Base-by-base conservation (phyloP, 495 filamentous ascomycete genomes). In the Penicillium maclennaniae region DNA sequence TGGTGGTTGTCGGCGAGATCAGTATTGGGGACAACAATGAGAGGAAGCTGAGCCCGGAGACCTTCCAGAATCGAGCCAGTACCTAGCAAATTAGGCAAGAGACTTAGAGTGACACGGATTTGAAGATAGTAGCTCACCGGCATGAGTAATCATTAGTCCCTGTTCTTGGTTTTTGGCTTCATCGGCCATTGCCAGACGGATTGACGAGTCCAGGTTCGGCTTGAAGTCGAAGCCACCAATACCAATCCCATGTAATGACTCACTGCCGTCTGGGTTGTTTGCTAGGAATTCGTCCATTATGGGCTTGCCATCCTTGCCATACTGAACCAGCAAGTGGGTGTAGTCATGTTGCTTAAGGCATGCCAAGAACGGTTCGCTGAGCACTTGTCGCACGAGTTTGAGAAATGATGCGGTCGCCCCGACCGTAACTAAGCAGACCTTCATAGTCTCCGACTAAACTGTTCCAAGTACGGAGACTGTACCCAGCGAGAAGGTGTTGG, bases 1-100 rank as follows among this genome's bases (percentile, higher is more conserved):
- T 98, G 93, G 62, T 98, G 93, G 59, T 97, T 95, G 59, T 91
- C 89, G 61, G 96, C 83, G 5, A 98, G 79, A 2, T 75, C 72
- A 7, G 81, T 71, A 67, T 98, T 98, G 7, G 91, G 89, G 20
- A 98, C 92, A 4, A 95, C 89, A 42, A 97, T 81, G 26, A 96
- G 66, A 6, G 86, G 82, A 0, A 87, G 74, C 16, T 78, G 76
- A 16, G 80, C 60, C 27, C 90, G 80, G 26, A 95, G 75, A 0
- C 84, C 90, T 65, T 88, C 90, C 1, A 96, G 75, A 21, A 97
- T 88, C n/a, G 88, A 87, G 14, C 93, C 93, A 20, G 91, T 89
- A 50, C 92, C 91, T 95, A 44, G 16, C 37, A 52, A 14, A 19
- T 58, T 10, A 54, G 39, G 7, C 17, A 34, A 6, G 20, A 10